Evolutionary conservation across 176 grass and related monocot genomes (phyloP), one percentile per base, ranked within the genome.

Genomic region (Otatea glauca): DNA sequence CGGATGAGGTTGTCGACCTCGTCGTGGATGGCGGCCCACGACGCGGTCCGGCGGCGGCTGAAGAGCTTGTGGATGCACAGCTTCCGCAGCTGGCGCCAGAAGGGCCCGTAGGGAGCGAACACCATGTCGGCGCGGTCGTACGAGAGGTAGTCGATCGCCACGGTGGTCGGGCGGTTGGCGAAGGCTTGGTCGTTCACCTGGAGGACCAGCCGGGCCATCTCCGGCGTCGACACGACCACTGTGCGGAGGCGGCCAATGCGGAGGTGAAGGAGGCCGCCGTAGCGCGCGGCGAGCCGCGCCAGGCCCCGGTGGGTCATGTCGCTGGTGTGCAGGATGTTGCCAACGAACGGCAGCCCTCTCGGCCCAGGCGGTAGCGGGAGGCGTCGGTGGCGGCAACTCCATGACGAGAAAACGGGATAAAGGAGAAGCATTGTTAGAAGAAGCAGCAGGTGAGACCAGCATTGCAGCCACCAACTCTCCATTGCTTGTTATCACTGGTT

Each of bases 71-170:
- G 65, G 72, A 88, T 73, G 69, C 90, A 88, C 21, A 92, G 80
- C 87, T 92, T 92, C 64, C 90, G 82, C 71, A 92, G 81, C 70
- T 91, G 85, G 23, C 89, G 86, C 89, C 89, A 91, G 65, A 91
- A 91, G 41, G 81, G 89, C 16, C 86, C 90, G n/a, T 92, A 88
- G 53, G 81, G 70, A 21, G 90, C 86, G 27, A 92, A 92, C 24
- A 86, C 90, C 90, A 92, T 92, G 54, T 88, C 90, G 9, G 90
- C 77, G 23, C 86, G 75, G 81, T 77, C 76, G 83, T 92, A 92
- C n/a, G 83, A 71, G 35, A 90, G 88, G 77, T 86, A 90, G 0
- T 11, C 48, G 37, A 90, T 90, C 7, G 77, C 83, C 47, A 75
- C 81, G 18, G 77, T 86, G 17, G 88, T 77, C 16, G 88, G 83